Evolutionary conservation across 1,139 yeast genomes (phyloP).

Genomic region (Candida sp.): DNA sequence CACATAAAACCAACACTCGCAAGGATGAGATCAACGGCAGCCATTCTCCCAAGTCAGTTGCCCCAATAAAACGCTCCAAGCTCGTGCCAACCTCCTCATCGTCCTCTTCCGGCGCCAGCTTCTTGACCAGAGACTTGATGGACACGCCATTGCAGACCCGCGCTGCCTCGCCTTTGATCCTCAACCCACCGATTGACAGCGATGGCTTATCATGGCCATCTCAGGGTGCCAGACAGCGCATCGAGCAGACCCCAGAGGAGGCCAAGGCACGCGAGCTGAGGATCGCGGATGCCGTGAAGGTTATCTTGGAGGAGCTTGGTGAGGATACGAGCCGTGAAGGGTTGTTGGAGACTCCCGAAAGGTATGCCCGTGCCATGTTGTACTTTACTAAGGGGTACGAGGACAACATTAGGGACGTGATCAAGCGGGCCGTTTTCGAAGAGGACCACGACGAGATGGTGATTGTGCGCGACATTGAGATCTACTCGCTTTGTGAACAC

Average conservation of each 20-base stretch:
- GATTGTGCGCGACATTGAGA: slow-evolving; percentile 92
- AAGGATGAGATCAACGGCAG: background rate
- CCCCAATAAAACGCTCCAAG: slow-evolving; percentile 29
- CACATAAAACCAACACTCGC: background rate
- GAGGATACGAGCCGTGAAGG: slow-evolving; percentile 94
- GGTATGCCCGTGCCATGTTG: slow-evolving; percentile 97
- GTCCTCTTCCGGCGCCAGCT: slow-evolving; percentile 1
- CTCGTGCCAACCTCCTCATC: slow-evolving; percentile 14
- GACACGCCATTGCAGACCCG: slow-evolving; percentile 67
- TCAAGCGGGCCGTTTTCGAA: slow-evolving; percentile 94
- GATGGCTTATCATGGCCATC: slow-evolving; percentile 98
- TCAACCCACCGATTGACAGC: slow-evolving; percentile 84
- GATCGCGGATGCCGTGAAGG: slow-evolving; percentile 85
- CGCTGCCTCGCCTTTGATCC: slow-evolving; percentile 83
- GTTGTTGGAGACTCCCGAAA: slow-evolving; percentile 88
- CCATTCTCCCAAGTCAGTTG: slow-evolving; percentile 22
- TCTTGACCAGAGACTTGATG: slow-evolving; percentile 11
- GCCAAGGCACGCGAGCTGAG: slow-evolving; percentile 66
- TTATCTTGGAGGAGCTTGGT: slow-evolving; percentile 84
- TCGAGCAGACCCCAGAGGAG: slow-evolving; percentile 69
- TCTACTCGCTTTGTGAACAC: slow-evolving; percentile 94
- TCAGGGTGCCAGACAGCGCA: slow-evolving; percentile 78
- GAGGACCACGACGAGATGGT: slow-evolving; percentile 99
- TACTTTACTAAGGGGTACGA: slow-evolving; percentile 97
- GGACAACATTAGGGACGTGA: slow-evolving; percentile 88